Percentiles rank a stretch among this genome's conserved stretches.
Evolutionary conservation across 177 flowering plant species (phyloP).

Genomic region (Tripterygium wilfordii): DNA sequence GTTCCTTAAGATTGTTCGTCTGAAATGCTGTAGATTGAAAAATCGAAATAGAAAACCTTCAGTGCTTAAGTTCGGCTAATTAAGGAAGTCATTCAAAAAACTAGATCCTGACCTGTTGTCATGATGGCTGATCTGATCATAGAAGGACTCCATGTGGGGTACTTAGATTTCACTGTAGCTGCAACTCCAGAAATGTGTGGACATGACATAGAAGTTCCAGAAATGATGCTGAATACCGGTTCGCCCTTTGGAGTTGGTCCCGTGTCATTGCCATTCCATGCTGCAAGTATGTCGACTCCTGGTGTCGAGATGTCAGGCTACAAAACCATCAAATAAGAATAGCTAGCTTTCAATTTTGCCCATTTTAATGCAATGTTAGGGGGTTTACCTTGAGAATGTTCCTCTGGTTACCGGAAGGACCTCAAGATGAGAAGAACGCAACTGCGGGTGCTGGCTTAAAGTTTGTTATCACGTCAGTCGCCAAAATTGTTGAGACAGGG

Average conservation of each 20-base stretch:
- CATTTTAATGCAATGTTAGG: too few relatives aligned
- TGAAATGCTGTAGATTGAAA: conserved; percentile 68
- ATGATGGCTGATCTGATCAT: conserved; percentile 71
- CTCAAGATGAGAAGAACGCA: conserved; percentile 71
- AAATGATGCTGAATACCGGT: conserved; percentile 50
- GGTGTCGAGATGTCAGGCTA: conserved; percentile 94
- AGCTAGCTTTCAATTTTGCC: too few relatives aligned
- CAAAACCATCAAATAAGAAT: conserved; percentile 3
- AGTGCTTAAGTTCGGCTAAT: too few relatives aligned
- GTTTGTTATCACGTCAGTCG: conserved; percentile 32
- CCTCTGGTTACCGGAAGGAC: conserved; percentile 40
- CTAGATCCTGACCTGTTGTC: conserved; percentile 57
- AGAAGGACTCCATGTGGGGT: conserved; percentile 60
- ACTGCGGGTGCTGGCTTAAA: conserved; percentile 73
- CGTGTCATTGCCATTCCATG: conserved; percentile 60
- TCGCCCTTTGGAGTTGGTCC: conserved; percentile 29
- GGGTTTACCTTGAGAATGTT: conserved; percentile 67
- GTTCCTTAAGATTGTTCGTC: conserved; percentile 31
- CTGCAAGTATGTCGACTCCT: conserved; percentile 79
- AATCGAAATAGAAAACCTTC: too few relatives aligned
- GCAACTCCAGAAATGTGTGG: conserved; percentile 82
- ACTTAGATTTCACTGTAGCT: conserved; percentile 43
- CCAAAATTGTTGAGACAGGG: conserved; percentile 62
- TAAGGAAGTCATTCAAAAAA: too few relatives aligned
- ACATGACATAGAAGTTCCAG: conserved; percentile 92